A percentile compares a stretch with the other conserved stretches of the same genome.
Evolutionary conservation across 257 asterid genomes (phyloP).

Genomic region (Solanum okadae): DNA sequence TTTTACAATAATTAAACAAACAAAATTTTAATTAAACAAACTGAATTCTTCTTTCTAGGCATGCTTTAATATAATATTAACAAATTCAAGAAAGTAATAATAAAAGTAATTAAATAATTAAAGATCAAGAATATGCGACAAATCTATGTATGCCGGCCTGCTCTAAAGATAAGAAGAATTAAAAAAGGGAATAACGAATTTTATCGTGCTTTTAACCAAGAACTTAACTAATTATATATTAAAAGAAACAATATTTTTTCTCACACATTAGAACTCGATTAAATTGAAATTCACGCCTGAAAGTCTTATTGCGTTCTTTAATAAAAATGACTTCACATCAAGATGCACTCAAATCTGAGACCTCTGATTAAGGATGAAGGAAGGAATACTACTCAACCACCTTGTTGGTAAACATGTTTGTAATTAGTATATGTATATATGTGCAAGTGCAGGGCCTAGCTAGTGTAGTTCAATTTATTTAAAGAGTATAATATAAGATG

Average conservation of each 20-base stretch:
- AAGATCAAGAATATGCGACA: conserved; percentile 30
- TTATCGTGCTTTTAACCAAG: conserved; percentile 16
- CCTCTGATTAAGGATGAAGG: no score
- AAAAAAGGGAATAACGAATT: neutral
- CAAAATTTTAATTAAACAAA: conserved; percentile 2
- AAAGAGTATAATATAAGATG: neutral
- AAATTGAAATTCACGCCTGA: no score
- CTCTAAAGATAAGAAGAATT: conserved; percentile 2
- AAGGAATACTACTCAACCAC: no score
- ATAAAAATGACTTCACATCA: neutral
- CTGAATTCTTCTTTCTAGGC: conserved; percentile 39
- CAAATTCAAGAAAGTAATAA: neutral
- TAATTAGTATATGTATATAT: neutral
- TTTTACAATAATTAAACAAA: conserved; percentile 12
- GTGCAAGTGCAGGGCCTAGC: conserved; percentile 40
- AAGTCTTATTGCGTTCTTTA: no score
- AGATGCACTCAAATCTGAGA: no score
- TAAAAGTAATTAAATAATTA: neutral
- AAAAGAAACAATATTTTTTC: neutral
- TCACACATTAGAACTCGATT: no score
- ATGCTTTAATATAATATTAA: conserved; percentile 3
- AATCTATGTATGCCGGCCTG: conserved; percentile 56
- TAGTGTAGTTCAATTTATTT: neutral
- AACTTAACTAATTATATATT: neutral
- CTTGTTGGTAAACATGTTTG: neutral